Conservation (phyloP, 1,284 basidiomycete genomes). For the Hemileia vastatrix region DNA sequence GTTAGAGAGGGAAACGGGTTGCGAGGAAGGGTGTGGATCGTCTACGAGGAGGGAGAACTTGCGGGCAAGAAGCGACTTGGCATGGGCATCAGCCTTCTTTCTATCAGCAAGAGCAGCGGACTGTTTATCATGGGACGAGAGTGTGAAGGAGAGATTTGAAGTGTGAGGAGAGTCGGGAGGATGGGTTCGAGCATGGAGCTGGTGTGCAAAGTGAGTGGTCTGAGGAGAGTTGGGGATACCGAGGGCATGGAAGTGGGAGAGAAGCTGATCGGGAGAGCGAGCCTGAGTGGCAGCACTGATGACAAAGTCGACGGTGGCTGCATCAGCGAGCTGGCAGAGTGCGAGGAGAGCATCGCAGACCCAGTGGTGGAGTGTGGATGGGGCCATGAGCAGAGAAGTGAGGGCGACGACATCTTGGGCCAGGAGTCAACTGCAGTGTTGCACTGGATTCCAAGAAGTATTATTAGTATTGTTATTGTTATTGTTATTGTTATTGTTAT, state of each 20-base stretch:
- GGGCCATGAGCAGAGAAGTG: too few species aligned
- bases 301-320: conserved; percentile 17
- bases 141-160: conserved; percentile 13
- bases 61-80: conserved; percentile 9
- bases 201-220: conserved; percentile 12
- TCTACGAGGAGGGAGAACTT: conserved; percentile 15
- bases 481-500: too few species aligned
- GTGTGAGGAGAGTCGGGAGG: too few species aligned
- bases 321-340: conserved; percentile 16
- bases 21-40: too few species aligned
- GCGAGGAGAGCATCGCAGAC: conserved; percentile 19
- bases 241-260: not conserved
- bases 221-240: conserved; percentile 14
- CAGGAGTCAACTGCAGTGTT: too few species aligned
- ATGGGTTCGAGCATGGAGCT: too few species aligned
- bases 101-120: not conserved
- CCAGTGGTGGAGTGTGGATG: conserved; percentile 18
- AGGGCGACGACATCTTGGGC: too few species aligned
- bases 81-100: conserved; percentile 17
- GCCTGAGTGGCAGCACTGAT: conserved; percentile 17
- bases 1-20: too few species aligned
- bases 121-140: not conserved
- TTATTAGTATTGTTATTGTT: too few species aligned
- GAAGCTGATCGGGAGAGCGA: not conserved
- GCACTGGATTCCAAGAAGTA: too few species aligned